phyloP scores from a whole-genome alignment of 1,284 basidiomycete genomes.

The Pseudozyma sp. region DNA sequence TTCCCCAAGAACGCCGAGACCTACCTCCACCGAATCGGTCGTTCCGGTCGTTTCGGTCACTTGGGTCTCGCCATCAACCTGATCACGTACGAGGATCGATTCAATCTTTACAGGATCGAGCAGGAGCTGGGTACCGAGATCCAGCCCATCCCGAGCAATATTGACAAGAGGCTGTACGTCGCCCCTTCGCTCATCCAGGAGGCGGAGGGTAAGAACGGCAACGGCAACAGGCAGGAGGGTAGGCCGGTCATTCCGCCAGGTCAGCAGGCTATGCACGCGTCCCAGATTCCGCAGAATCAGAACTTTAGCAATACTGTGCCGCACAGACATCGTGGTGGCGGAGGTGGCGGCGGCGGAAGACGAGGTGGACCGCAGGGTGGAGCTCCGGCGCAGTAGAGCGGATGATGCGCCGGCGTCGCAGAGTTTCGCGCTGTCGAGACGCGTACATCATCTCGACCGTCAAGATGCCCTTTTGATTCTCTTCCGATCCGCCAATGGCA shows the following conservation, averaged over 20 bases:
- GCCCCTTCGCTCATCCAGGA: conserved; percentile 65
- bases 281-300: conserved; percentile 63
- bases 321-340: conserved; percentile 48
- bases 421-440: too few relatives aligned
- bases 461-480: too few relatives aligned
- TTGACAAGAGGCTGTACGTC: conserved; percentile 88
- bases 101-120: conserved; percentile 97
- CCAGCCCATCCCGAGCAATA: conserved; percentile 89
- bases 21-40: conserved; percentile 96
- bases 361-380: conserved; percentile 21
- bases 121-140: conserved; percentile 99
- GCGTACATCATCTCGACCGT: too few relatives aligned
- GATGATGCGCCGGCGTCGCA: background rate
- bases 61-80: conserved; percentile 96
- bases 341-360: conserved; percentile 23
- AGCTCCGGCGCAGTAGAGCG: conserved; percentile 27
- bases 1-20: conserved; percentile 99
- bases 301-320: conserved; percentile 66
- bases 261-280: conserved; percentile 67
- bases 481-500: background rate
- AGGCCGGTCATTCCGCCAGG: conserved; percentile 67
- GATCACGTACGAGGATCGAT: conserved; percentile 86
- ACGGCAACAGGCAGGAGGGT: conserved; percentile 62
- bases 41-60: conserved; percentile 96
- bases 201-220: conserved; percentile 40